These are phyloP conservation scores for Anastatica hierochuntica DNA, from an alignment of 345 rosid genomes.

Conservation along the genomic window DNA sequence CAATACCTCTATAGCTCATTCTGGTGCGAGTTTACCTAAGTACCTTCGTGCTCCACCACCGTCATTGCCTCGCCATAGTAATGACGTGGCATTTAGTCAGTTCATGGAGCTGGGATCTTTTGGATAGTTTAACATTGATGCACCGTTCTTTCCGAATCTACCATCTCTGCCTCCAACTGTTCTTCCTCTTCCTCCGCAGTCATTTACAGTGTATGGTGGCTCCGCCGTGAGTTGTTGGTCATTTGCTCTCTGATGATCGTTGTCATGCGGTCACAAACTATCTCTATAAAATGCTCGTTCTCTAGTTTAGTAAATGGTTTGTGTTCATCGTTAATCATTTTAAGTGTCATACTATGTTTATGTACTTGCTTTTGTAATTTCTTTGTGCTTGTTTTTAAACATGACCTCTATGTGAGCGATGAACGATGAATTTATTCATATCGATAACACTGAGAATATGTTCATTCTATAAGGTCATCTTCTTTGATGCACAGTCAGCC, in stretches of 20 bases:
- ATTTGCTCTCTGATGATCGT: slow-evolving; percentile 21
- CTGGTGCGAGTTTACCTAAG: slow-evolving; percentile 1
- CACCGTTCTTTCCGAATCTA: slow-evolving; percentile 10
- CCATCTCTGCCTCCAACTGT: slow-evolving; percentile 25
- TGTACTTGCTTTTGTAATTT: too few species aligned
- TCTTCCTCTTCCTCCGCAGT: not conserved
- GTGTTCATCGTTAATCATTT: too few species aligned
- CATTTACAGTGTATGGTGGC: slow-evolving; percentile 14
- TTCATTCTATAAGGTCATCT: too few species aligned
- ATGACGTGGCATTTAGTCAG: slow-evolving; percentile 17
- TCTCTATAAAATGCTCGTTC: too few species aligned
- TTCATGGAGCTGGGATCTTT: slow-evolving; percentile 1
- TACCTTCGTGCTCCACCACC: not conserved
- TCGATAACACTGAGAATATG: too few species aligned
- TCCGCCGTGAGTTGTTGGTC: slow-evolving; percentile 16
- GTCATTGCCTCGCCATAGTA: slow-evolving; percentile 15
- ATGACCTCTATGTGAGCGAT: too few species aligned
- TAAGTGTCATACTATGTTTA: too few species aligned
- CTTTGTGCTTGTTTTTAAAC: too few species aligned
- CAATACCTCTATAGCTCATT: slow-evolving; percentile 32
- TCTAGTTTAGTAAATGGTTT: too few species aligned
- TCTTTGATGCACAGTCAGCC: too few species aligned
- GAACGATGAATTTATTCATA: too few species aligned
- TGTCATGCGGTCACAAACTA: too few species aligned
- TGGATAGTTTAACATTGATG: not conserved